Conservation (phyloP, 2,329 filamentous ascomycete species). For the Aspergillus unguis region DNA sequence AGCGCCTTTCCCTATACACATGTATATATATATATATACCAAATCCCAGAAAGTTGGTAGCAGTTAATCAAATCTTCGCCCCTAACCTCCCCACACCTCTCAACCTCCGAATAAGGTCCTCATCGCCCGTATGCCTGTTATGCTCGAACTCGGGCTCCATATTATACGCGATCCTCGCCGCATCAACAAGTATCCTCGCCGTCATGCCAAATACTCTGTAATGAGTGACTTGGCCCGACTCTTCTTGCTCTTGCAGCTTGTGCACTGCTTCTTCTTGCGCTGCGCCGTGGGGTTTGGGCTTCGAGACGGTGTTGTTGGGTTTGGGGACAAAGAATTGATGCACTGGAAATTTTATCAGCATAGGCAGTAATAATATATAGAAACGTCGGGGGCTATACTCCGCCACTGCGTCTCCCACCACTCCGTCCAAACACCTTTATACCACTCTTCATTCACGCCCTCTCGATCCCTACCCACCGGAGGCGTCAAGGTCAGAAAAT, state of each 20-base stretch:
- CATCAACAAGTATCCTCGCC: constrained; percentile 82
- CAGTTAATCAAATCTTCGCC: constrained; percentile 26
- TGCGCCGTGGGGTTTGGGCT: constrained; percentile 46
- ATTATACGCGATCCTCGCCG: constrained; percentile 77
- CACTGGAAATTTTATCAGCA: constrained; percentile 44
- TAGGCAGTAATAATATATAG: background rate
- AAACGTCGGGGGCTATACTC: constrained; percentile 35
- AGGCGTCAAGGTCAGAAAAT: constrained; percentile 60
- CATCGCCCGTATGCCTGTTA: constrained; percentile 62
- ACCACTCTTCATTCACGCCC: constrained; percentile 62
- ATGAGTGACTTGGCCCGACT: constrained; percentile 48
- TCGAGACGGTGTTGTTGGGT: constrained; percentile 63
- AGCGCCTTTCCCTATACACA: too few relatives aligned
- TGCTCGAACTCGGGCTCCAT: constrained; percentile 82
- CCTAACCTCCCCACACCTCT: constrained; percentile 56
- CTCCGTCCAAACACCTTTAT: constrained; percentile 74
- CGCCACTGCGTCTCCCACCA: constrained; percentile 78
- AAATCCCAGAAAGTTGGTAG: too few relatives aligned
- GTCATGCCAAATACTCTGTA: constrained; percentile 97
- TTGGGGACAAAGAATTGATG: constrained; percentile 88
- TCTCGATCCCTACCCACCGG: constrained; percentile 43
- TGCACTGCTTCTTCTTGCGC: constrained; percentile 41
- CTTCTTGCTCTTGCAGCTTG: constrained; percentile 48
- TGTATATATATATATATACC: too few relatives aligned
- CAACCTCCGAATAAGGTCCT: constrained; percentile 60